phyloP scores from a whole-genome alignment of 169 alveolate species.

The Perkinsus chesapeaki region DNA sequence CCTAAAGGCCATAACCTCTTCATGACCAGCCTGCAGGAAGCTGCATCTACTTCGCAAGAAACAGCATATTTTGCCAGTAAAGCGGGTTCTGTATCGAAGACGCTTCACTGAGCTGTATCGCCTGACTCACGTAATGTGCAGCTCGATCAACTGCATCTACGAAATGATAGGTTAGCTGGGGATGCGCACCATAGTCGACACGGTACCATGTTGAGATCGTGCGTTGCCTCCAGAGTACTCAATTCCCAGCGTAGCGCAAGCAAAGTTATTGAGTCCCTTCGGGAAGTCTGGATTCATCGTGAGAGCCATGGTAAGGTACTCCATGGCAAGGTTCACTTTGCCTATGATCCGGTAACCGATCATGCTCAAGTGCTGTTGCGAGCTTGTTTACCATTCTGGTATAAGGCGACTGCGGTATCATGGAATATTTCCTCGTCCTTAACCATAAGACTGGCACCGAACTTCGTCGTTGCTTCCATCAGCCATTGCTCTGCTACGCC shows the following conservation, averaged over 20 bases:
- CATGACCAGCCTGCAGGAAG: neutral
- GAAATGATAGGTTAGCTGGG: no score
- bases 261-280: conserved; percentile 26
- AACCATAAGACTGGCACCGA: conserved; percentile 13
- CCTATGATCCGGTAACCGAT: neutral
- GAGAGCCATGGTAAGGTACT: neutral
- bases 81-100: neutral
- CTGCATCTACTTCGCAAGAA: neutral
- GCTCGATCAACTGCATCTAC: neutral
- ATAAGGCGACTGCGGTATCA: conserved; percentile 27
- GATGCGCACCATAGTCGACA: no score
- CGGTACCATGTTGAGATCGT: neutral
- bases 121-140: neutral
- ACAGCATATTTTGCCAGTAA: neutral
- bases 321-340: neutral
- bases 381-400: neutral
- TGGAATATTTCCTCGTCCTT: conserved; percentile 31
- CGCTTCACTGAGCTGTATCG: neutral
- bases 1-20: neutral
- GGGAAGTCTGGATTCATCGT: conserved; percentile 9
- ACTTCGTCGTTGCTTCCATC: neutral
- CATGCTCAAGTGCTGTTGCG: neutral
- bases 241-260: conserved; percentile 15
- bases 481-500: neutral
- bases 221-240: neutral